Evolutionary conservation across 345 rosid species (phyloP).

Genomic region (Chamaenerion angustifolium): DNA sequence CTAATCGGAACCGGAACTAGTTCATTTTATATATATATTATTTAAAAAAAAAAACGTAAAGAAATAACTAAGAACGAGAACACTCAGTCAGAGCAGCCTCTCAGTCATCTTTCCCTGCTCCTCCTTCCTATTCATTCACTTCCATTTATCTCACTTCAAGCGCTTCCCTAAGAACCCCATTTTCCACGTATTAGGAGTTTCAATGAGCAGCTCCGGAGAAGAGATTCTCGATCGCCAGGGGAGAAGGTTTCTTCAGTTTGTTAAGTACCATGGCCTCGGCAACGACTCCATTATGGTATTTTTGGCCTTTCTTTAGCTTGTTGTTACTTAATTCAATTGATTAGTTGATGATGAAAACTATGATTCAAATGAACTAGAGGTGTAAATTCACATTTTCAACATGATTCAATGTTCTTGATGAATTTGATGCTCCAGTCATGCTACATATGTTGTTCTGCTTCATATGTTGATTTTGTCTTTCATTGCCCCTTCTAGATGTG

Average conservation of each 20-base stretch:
- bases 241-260: slow-evolving; percentile 58
- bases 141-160: background rate
- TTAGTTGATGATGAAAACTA: no score
- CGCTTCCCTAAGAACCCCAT: slow-evolving; percentile 1
- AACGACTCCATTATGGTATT: slow-evolving; percentile 89
- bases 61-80: no score
- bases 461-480: background rate
- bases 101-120: background rate
- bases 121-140: background rate
- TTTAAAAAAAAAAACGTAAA: no score
- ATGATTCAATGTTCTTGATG: no score
- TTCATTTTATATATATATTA: no score
- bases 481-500: slow-evolving; percentile 35
- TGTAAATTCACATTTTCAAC: no score
- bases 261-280: slow-evolving; percentile 95
- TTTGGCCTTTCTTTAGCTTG: background rate
- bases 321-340: background rate
- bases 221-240: slow-evolving; percentile 28
- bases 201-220: slow-evolving; percentile 11
- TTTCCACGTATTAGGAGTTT: slow-evolving; percentile 1
- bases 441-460: no score
- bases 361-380: no score
- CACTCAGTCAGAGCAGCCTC: no score
- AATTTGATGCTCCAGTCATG: no score
- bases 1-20: no score